Base-by-base conservation (phyloP, 192 early-diverging fungal genomes). In the Mortierella antarctica region DNA sequence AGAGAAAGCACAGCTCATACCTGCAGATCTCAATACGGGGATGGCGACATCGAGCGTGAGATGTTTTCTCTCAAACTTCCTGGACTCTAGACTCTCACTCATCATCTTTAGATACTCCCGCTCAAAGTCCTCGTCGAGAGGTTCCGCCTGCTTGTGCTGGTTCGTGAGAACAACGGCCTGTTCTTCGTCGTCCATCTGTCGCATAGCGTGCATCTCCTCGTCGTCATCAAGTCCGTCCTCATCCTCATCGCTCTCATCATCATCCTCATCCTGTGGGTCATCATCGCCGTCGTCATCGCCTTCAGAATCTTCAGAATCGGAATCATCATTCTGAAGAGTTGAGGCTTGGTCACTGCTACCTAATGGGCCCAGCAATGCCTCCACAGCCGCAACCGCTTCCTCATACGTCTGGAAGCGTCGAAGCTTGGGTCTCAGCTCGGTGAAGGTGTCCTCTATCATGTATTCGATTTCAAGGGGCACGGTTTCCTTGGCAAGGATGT, bases 381-480 rank as follows among this genome's bases (percentile, higher is more conserved):
- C 90, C 8, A 95, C 88, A 52, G 82, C 88, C 7, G 86, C 88
- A 52, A 89, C 90, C 31, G 95, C 97, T 62, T 95, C 95, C 67
- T 97, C 97, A 62, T 92, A 98, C 7, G 82, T 87, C 54, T 85
- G 83, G 51, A 86, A 89, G 15, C 92, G 81, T 18, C 68, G 55
- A 52, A 90, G 59, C 2, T 90, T 88, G 15, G 95, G 91, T 21
- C 94, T 84, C 17, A 92, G 70, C 65, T 88, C 86, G 58, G 95
- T 95, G n/a, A 92, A 90, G 14, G 93, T 90, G 61, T 92, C 93
- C 54, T 91, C 86, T 6, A 99, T 82, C 75, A 92, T 88, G 71
- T 97, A 99, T 52, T 95, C 94, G 3, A 96, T 89, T 49, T 99
- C 98, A 66, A 96, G 91, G 11, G 97, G 93, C 40, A 91, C 82